Evolutionary conservation across 108 stramenopile genomes (phyloP), one percentile per base, ranked within the genome.

Genomic region (Skeletonema costatum): DNA sequence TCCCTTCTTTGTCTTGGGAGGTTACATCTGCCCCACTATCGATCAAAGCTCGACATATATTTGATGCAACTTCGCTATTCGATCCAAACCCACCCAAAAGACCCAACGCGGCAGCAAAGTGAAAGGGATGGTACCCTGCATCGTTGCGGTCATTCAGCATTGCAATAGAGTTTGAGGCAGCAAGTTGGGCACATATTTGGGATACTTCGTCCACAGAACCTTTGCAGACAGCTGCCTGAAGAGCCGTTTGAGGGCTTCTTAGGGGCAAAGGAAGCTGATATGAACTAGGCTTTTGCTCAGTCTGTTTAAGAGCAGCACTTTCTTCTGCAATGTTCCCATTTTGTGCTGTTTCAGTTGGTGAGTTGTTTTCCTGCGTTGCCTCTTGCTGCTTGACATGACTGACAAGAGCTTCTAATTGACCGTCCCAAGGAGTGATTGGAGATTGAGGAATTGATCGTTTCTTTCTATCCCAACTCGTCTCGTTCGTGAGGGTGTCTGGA

Each of bases 391-490:
- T 69, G 8, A 70, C 69, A 69, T 70, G 76, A 61, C 83, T 87
- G 41, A 92, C 87, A 33, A 96, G 82, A 30, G 91, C 88, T 69
- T 90, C 83, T 50, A 95, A 68, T 64, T 96, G 88, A 21, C 88
- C 88, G 68, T 96, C 95, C 95, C 95, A 96, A 6, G 95, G 95
- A 33, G 95, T 96, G 16, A 68, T 68, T 7, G 94, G 94, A 39
- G 91, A 92, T 21, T 89, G 91, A 64, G 84, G 80, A 42, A 80
- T 38, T 59, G 68, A 71, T 48, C 74, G 64, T 59, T 72, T 68
- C 64, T 68, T 80, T 31, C 64, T 53, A 38, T 56, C 46, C 29
- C 39, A 19, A n/a, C 78, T 62, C 12, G 69, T 70, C n/a, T 86
- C 70, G 12, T 84, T 83, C 50, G 82, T 86, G 44, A 96, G 60